Evolutionary conservation across 805 yeast species (phyloP).

Genomic region (Sugiyamaella chiloensis): DNA sequence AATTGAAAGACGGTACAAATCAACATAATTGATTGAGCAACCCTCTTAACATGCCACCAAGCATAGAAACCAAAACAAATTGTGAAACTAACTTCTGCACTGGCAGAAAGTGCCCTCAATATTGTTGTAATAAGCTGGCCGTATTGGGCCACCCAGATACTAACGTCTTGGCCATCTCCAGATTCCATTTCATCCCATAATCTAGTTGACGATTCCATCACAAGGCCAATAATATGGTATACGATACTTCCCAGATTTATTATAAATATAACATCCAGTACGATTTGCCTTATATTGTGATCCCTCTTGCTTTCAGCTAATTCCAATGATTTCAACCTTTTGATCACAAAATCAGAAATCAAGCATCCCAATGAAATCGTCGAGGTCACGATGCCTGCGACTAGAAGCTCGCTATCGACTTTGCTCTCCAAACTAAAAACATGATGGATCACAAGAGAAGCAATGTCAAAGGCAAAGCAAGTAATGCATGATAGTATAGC

Average conservation of each 20-base stretch:
- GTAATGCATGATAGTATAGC: not conserved
- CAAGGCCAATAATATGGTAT: conserved; percentile 3
- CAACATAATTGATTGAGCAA: conserved; percentile 3
- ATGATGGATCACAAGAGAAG: not conserved
- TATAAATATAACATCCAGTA: not conserved
- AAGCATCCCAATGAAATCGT: not conserved
- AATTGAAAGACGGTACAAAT: conserved; percentile 8
- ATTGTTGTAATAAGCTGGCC: conserved; percentile 3
- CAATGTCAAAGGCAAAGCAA: not conserved
- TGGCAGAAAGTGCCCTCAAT: not conserved
- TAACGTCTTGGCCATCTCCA: not conserved
- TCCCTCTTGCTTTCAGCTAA: not conserved
- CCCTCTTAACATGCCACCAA: conserved; percentile 7
- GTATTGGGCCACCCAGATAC: not conserved
- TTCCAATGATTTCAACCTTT: not conserved
- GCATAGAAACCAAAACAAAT: conserved; percentile 6
- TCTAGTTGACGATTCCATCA: not conserved
- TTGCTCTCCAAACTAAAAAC: not conserved
- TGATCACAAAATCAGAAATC: not conserved
- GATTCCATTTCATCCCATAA: not conserved
- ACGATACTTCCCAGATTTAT: conserved; percentile 2
- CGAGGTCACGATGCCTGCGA: not conserved
- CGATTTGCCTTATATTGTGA: not conserved
- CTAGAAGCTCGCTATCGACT: not conserved
- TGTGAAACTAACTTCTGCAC: conserved; percentile 6